A percentile compares a stretch with the other conserved stretches of the same genome.
These are phyloP conservation scores for Pterocarpus santalinus DNA, from an alignment of 306 rosid genomes.

Conservation along the genomic window DNA sequence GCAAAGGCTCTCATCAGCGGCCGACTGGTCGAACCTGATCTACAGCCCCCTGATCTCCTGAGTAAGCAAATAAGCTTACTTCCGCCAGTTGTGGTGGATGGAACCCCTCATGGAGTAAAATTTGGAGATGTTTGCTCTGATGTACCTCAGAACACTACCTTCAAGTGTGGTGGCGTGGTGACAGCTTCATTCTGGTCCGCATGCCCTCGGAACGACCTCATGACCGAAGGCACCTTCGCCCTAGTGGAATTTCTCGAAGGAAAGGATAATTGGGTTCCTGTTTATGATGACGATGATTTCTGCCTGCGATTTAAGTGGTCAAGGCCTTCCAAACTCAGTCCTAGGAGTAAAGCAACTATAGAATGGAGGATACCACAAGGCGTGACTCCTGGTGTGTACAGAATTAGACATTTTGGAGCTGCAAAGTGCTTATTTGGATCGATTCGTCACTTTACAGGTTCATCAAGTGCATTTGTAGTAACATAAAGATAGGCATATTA, in stretches of 20 bases:
- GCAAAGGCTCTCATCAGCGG: constrained; percentile 62
- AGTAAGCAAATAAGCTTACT: constrained; percentile 79
- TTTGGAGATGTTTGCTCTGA: constrained; percentile 80
- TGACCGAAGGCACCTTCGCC: constrained; percentile 94
- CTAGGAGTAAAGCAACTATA: constrained; percentile 75
- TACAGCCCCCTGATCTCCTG: constrained; percentile 87
- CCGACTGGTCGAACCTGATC: constrained; percentile 65
- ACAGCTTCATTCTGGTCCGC: constrained; percentile 82
- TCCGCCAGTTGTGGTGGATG: constrained; percentile 80
- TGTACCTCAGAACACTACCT: constrained; percentile 74
- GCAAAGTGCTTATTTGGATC: constrained; percentile 74
- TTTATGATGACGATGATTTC: constrained; percentile 91
- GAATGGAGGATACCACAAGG: constrained; percentile 84
- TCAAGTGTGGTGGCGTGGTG: constrained; percentile 70
- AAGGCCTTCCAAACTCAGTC: constrained; percentile 70
- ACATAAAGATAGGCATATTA: constrained; percentile 47
- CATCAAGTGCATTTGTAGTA: constrained; percentile 84
- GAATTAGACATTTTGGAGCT: constrained; percentile 89
- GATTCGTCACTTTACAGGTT: constrained; percentile 77
- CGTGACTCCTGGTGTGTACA: constrained; percentile 74
- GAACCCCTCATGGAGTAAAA: constrained; percentile 65
- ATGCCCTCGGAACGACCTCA: constrained; percentile 89
- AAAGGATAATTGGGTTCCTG: constrained; percentile 76
- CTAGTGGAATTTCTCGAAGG: constrained; percentile 77
- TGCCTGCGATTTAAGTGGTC: constrained; percentile 92